Evolutionary conservation across 164 flowering plant genomes (phyloP).

Genomic region (Kingdonia uniflora): DNA sequence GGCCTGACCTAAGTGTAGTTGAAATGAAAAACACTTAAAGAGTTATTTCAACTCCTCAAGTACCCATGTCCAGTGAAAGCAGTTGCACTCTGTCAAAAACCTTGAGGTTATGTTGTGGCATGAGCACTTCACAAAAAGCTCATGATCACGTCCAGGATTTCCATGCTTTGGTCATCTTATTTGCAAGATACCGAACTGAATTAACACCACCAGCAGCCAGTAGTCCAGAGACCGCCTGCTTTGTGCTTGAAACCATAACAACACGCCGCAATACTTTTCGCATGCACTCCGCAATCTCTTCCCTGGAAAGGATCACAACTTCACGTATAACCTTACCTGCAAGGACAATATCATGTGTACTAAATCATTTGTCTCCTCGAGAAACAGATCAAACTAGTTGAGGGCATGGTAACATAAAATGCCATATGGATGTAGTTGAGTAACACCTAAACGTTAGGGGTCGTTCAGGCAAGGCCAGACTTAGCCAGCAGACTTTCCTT

Average conservation of each 20-base stretch:
- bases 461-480: too few species aligned
- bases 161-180: conserved; percentile 72
- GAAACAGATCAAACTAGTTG: conserved; percentile 4
- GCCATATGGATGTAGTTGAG: too few species aligned
- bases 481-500: too few species aligned
- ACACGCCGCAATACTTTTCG: conserved; percentile 44
- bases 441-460: too few species aligned
- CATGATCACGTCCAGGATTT: conserved; percentile 41
- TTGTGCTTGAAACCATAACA: conserved; percentile 76
- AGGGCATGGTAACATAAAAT: background rate
- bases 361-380: too few species aligned
- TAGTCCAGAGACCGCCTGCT: conserved; percentile 87
- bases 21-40: too few species aligned
- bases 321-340: conserved; percentile 35
- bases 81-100: too few species aligned
- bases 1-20: too few species aligned
- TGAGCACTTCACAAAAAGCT: background rate
- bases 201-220: conserved; percentile 58
- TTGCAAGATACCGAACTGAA: conserved; percentile 51
- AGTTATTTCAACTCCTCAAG: too few species aligned
- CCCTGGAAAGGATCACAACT: conserved; percentile 41
- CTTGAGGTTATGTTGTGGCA: too few species aligned
- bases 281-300: conserved; percentile 58
- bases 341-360: background rate
- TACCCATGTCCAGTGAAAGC: too few species aligned